These are phyloP conservation scores for Fomitopsis palustris DNA, from an alignment of 1,284 basidiomycete genomes.

Conservation along the genomic window DNA sequence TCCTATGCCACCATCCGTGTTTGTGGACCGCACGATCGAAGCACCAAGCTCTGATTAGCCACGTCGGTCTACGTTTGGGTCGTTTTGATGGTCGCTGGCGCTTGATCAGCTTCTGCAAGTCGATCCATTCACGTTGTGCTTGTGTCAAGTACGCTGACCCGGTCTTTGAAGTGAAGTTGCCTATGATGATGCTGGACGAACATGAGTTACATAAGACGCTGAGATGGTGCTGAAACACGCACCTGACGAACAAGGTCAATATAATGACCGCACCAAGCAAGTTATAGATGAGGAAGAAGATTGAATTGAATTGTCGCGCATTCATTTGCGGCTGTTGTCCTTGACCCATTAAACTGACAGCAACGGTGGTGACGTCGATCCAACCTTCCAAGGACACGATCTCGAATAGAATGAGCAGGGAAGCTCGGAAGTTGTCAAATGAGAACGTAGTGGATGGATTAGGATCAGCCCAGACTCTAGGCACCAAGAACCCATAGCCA, in stretches of 20 bases:
- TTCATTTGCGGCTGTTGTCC: slow-evolving; percentile 73
- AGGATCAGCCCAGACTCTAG: slow-evolving; percentile 89
- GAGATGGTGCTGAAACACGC: slow-evolving; percentile 17
- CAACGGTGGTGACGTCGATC: slow-evolving; percentile 87
- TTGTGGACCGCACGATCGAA: slow-evolving; percentile 89
- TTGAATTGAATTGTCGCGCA: slow-evolving; percentile 75
- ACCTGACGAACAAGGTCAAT: slow-evolving; percentile 87
- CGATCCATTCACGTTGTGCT: slow-evolving; percentile 95
- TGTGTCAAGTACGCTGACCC: slow-evolving; percentile 83
- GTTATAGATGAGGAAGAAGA: slow-evolving; percentile 95
- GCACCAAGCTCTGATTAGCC: slow-evolving; percentile 77
- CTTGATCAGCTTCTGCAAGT: slow-evolving; percentile 85
- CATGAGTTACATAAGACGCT: background rate
- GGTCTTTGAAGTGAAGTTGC: slow-evolving; percentile 86
- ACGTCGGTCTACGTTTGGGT: slow-evolving; percentile 60
- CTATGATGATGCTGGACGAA: slow-evolving; percentile 81
- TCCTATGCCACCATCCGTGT: slow-evolving; percentile 90
- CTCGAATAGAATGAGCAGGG: slow-evolving; percentile 93
- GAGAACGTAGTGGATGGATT: slow-evolving; percentile 82
- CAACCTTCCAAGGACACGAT: slow-evolving; percentile 96
- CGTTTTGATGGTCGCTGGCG: slow-evolving; percentile 86
- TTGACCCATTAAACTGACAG: slow-evolving; percentile 75
- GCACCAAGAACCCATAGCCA: slow-evolving; percentile 68
- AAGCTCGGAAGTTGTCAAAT: slow-evolving; percentile 87
- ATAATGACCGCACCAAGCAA: slow-evolving; percentile 90